Conservation (phyloP, 768 basidiomycete species). For the Mycena crocata region DNA sequence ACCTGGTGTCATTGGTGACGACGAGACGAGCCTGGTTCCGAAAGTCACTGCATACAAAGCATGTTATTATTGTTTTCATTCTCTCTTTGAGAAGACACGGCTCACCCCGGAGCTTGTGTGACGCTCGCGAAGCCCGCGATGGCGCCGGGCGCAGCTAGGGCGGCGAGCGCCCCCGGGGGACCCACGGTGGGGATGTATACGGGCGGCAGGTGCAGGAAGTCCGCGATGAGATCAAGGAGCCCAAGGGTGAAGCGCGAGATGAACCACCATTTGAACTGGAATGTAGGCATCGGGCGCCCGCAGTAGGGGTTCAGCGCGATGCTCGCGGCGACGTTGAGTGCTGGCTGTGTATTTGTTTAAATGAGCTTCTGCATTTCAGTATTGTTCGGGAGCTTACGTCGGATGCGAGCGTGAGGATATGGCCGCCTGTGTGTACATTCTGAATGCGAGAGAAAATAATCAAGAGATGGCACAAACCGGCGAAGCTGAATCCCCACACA, state of each 20-base stretch:
- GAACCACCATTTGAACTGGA: conserved; percentile 27
- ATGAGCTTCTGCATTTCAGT: background rate
- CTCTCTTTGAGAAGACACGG: background rate
- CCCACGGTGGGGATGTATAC: conserved; percentile 39
- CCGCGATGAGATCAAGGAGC: conserved; percentile 39
- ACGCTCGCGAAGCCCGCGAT: conserved; percentile 35
- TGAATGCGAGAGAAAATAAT: background rate
- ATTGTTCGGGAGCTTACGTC: conserved; percentile 39
- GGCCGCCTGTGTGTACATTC: conserved; percentile 36
- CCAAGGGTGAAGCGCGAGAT: conserved; percentile 36
- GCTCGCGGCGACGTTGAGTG: conserved; percentile 39
- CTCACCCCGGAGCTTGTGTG: conserved; percentile 18
- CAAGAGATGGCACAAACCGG: conserved; percentile 25
- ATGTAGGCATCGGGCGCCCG: conserved; percentile 31
- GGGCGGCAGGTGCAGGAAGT: conserved; percentile 38
- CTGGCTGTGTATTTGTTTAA: conserved; percentile 20
- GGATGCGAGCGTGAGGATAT: conserved; percentile 42
- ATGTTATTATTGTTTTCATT: background rate
- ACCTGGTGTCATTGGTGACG: background rate
- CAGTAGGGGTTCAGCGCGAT: conserved; percentile 45
- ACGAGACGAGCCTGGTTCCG: conserved; percentile 14
- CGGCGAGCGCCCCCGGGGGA: conserved; percentile 36
- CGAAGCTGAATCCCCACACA: conserved; percentile 49
- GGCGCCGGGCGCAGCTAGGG: conserved; percentile 32
- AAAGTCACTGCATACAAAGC: conserved; percentile 20